phyloP scores from a whole-genome alignment of 139 green algal species.

The Medakamo hakoo region DNA sequence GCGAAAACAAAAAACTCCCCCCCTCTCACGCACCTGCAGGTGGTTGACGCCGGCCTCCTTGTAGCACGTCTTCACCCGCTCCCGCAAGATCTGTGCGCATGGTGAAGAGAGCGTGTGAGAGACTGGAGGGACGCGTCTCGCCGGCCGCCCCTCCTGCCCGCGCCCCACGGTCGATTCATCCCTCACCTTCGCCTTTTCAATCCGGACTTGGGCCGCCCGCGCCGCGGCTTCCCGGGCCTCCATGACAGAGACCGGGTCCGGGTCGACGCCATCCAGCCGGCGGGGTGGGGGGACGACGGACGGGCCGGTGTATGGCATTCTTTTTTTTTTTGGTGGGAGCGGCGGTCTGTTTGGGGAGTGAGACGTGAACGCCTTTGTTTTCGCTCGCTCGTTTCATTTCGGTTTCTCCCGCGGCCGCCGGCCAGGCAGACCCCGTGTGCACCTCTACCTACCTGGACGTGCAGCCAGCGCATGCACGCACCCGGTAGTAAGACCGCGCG shows the following conservation, averaged over 20 bases:
- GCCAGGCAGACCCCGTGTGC: no score
- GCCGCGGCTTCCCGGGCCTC: neutral
- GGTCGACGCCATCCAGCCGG: neutral
- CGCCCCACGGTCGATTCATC: neutral
- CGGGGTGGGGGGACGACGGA: neutral
- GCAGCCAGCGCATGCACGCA: no score
- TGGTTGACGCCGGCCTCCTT: neutral
- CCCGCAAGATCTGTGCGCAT: neutral
- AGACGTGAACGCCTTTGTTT: no score
- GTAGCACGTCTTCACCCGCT: neutral
- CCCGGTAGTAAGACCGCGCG: no score
- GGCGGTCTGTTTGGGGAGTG: no score
- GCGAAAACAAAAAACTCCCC: no score
- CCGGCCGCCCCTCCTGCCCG: neutral
- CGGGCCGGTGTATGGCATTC: neutral
- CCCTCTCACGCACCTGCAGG: no score
- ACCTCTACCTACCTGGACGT: no score
- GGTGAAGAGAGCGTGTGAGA: no score
- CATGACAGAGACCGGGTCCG: neutral
- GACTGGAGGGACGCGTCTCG: neutral
- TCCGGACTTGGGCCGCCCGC: neutral
- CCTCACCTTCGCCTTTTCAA: neutral
- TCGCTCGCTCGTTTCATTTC: no score
- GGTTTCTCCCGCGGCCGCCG: no score
- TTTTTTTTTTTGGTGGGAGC: no score